phyloP scores from a whole-genome alignment of 768 basidiomycete genomes.

The Tricholoma saponaceum region DNA sequence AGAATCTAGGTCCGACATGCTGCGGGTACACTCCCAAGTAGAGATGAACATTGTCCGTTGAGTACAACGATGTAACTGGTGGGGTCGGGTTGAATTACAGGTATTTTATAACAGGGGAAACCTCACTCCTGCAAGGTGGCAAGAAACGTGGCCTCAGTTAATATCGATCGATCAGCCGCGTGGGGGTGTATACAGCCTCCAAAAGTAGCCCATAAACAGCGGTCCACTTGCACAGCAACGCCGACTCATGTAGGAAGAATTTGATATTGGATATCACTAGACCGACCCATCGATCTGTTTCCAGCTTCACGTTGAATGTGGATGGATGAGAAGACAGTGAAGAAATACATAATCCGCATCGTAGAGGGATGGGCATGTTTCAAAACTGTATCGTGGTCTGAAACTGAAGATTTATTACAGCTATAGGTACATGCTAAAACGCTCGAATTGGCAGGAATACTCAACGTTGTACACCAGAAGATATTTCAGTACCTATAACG shows the following conservation, averaged over 20 bases:
- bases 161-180: background rate
- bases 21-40: background rate
- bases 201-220: background rate
- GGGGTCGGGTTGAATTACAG: background rate
- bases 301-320: background rate
- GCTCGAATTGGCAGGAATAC: background rate
- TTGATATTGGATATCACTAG: background rate
- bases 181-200: background rate
- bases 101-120: background rate
- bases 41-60: background rate
- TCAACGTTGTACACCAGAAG: background rate
- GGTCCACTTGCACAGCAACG: background rate
- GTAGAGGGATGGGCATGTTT: background rate
- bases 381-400: background rate
- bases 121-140: background rate
- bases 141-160: background rate
- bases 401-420: background rate
- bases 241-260: background rate
- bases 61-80: background rate
- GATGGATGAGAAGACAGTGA: background rate
- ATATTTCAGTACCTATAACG: conserved; percentile 34
- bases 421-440: background rate
- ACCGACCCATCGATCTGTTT: background rate
- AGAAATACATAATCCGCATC: background rate
- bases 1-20: background rate